A percentile compares a stretch with the other conserved stretches of the same genome.
Evolutionary conservation across 371 early-diverging fungal genomes (phyloP).

Genomic region (Circinella umbellata): DNA sequence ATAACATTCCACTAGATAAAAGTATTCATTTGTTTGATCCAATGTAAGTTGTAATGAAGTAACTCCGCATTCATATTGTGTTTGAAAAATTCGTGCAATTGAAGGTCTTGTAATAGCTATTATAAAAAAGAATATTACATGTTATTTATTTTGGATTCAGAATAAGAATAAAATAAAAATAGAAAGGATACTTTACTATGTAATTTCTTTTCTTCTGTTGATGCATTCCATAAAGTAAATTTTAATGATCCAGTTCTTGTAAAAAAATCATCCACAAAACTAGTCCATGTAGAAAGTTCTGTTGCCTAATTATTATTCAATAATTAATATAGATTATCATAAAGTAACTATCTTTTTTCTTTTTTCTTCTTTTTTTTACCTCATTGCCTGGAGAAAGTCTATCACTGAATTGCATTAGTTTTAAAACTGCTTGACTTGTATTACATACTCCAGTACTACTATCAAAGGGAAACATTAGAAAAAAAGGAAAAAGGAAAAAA

Average conservation of each 20-base stretch:
- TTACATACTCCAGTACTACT: slow-evolving; percentile 4
- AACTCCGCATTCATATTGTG: slow-evolving; percentile 44
- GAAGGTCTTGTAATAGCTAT: slow-evolving; percentile 35
- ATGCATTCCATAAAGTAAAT: slow-evolving; percentile 33
- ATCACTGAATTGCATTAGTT: slow-evolving; percentile 50
- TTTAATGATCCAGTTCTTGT: slow-evolving; percentile 29
- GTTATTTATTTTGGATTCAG: too few relatives aligned
- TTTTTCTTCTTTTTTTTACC: slow-evolving; percentile 23
- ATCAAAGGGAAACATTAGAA: background rate
- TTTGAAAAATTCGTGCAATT: slow-evolving; percentile 42
- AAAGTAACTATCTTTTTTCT: background rate
- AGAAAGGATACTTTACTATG: slow-evolving; percentile 32
- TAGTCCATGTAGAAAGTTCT: slow-evolving; percentile 39
- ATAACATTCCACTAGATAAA: slow-evolving; percentile 40
- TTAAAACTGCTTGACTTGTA: slow-evolving; percentile 45
- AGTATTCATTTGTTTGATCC: slow-evolving; percentile 49
- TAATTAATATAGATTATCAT: background rate
- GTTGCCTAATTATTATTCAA: slow-evolving; percentile 23
- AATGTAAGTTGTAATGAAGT: slow-evolving; percentile 46
- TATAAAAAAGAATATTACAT: too few relatives aligned
- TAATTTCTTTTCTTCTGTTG: slow-evolving; percentile 23
- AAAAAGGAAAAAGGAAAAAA: background rate
- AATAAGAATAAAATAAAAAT: background rate
- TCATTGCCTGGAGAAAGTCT: slow-evolving; percentile 40
- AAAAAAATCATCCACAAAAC: slow-evolving; percentile 43